Percentiles rank a stretch among this genome's conserved stretches.
phyloP scores from a whole-genome alignment of 2,329 filamentous ascomycete species.

The Trichoderma citrinoviride region DNA sequence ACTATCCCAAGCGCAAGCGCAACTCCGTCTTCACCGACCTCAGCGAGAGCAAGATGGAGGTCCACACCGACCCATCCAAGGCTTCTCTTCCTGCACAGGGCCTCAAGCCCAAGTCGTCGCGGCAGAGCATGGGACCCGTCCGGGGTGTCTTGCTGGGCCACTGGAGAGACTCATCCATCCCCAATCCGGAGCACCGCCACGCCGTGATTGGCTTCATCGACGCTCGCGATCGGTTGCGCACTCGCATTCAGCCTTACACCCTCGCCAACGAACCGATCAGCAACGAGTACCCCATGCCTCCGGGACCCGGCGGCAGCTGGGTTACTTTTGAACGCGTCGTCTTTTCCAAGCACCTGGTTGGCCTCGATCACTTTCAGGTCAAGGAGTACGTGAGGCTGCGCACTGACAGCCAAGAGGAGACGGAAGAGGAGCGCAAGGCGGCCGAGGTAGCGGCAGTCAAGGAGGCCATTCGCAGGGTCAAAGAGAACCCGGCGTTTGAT shows the following conservation, averaged over 20 bases:
- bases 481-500: slow-evolving; percentile 44
- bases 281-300: slow-evolving; percentile 48
- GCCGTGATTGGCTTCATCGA: slow-evolving; percentile 63
- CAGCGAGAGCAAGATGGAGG: slow-evolving; percentile 48
- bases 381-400: slow-evolving; percentile 63
- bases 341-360: slow-evolving; percentile 56
- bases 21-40: slow-evolving; percentile 49
- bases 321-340: slow-evolving; percentile 61
- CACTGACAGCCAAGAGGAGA: slow-evolving; percentile 36
- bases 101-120: slow-evolving; percentile 31
- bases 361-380: slow-evolving; percentile 54
- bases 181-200: slow-evolving; percentile 51
- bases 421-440: slow-evolving; percentile 38
- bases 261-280: slow-evolving; percentile 48
- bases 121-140: slow-evolving; percentile 33
- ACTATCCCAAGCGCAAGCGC: slow-evolving; percentile 57
- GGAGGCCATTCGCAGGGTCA: slow-evolving; percentile 47
- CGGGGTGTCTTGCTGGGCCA: slow-evolving; percentile 55
- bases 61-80: slow-evolving; percentile 34
- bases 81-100: slow-evolving; percentile 26
- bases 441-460: slow-evolving; percentile 45
- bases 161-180: slow-evolving; percentile 58
- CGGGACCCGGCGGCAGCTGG: slow-evolving; percentile 62
- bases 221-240: slow-evolving; percentile 57
- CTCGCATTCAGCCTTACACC: slow-evolving; percentile 53